Evolutionary conservation across 1,139 yeast genomes (phyloP), one percentile per base, ranked within the genome.

Genomic region (Barnettozyma hawaiiensis): DNA sequence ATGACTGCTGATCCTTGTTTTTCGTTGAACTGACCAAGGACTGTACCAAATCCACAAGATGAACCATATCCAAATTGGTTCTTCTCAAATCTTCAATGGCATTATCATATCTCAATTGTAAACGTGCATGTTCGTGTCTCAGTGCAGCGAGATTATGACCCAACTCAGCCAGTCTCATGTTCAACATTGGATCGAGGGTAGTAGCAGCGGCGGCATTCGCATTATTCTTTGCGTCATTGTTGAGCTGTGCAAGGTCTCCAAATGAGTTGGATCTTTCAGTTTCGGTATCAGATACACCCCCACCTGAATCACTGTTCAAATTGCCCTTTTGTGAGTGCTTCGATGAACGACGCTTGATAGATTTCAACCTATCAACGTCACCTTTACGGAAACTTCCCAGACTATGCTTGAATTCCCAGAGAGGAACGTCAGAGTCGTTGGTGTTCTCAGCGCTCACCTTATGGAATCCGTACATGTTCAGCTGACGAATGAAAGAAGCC

Each of bases 401-500:
- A 26, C 80, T 71, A 58, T 83, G 92, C 42, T 78, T 73, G 58
- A 83, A 83, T 61, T 83, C 90, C 92, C 92, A 83, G 26, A 66
- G 62, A 2, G 65, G 55, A 23, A 58, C 60, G 9, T 47, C 51
- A 10, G 43, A 31, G 3, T 54, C 54, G 12, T 28, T 58, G 42
- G 44, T 12, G 22, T 23, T 58, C 42, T 61, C 62, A 47, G 70
- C 74, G 44, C 73, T 70, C 15, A 82, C 86, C 60, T 83, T 83
- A 58, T 83, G 90, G 49, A 64, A 64, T 1, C 87, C 92, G 58
- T 83, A 83, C 86, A 83, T 83, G 62, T 83, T 84, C 46, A 83
- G 59, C 55, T 83, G 92, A 43, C 92, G 71, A 22, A 83, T 85
- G 60, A 83, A 83, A n/a, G 85, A 78, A 1, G 90, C 85, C 41